These are phyloP conservation scores for Nitzschia sp. DNA, from an alignment of 108 stramenopile genomes.

Conservation along the genomic window DNA sequence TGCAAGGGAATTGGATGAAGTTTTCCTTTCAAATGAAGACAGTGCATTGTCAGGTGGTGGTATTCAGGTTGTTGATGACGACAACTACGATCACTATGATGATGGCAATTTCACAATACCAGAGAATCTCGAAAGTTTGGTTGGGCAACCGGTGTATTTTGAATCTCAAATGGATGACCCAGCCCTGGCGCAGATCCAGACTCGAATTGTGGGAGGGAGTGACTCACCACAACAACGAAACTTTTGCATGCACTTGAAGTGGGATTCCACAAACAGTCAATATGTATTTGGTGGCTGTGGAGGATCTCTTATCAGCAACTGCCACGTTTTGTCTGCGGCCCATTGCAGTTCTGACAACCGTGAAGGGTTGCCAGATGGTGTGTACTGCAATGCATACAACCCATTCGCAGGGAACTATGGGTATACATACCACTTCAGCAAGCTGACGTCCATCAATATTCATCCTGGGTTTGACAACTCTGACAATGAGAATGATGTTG, in stretches of 20 bases:
- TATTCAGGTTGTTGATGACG: too few relatives aligned
- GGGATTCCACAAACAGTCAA: slow-evolving; percentile 3
- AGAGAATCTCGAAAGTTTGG: not conserved
- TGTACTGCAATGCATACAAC: slow-evolving; percentile 34
- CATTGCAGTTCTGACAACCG: slow-evolving; percentile 38
- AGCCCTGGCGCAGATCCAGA: not conserved
- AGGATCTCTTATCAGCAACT: slow-evolving; percentile 38
- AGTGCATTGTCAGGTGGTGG: too few relatives aligned
- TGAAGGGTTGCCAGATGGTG: slow-evolving; percentile 15
- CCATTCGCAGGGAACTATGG: slow-evolving; percentile 24
- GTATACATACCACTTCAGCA: slow-evolving; percentile 21
- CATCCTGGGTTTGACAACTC: slow-evolving; percentile 24
- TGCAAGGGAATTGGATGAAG: too few relatives aligned
- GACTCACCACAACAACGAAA: slow-evolving; percentile 8
- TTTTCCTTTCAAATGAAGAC: too few relatives aligned
- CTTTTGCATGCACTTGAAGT: slow-evolving; percentile 23
- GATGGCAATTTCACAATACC: not conserved
- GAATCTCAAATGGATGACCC: slow-evolving; percentile 14
- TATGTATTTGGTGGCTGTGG: slow-evolving; percentile 40
- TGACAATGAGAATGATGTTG: slow-evolving; percentile 35
- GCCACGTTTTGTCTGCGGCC: slow-evolving; percentile 51
- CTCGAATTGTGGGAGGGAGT: slow-evolving; percentile 18
- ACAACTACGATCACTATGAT: too few relatives aligned
- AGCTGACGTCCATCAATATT: slow-evolving; percentile 1
- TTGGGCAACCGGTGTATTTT: slow-evolving; percentile 11